Percentiles rank a stretch among this genome's conserved stretches.
phyloP scores from a whole-genome alignment of 2,329 filamentous ascomycete genomes.

The Claviceps sp. region DNA sequence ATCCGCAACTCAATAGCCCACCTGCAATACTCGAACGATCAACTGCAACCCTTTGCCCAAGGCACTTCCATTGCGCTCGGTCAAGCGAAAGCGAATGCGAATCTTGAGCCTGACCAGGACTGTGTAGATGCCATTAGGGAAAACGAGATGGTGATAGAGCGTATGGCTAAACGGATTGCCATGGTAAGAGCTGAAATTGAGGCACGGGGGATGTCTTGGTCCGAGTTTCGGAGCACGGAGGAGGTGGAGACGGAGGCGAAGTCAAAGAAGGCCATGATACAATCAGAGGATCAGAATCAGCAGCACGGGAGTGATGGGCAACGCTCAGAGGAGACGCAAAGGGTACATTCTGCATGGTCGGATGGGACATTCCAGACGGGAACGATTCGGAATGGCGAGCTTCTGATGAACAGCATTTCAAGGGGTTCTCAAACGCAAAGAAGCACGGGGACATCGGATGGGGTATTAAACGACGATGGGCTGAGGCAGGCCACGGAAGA shows the following conservation, averaged over 20 bases:
- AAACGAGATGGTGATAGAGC: slow-evolving; percentile 53
- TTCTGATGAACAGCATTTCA: slow-evolving; percentile 27
- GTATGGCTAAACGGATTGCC: slow-evolving; percentile 53
- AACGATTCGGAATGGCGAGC: slow-evolving; percentile 36
- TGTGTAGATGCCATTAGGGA: slow-evolving; percentile 63
- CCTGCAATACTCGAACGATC: slow-evolving; percentile 59
- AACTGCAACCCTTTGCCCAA: slow-evolving; percentile 56
- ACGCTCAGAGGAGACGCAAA: slow-evolving; percentile 1
- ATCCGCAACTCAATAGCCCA: slow-evolving; percentile 62
- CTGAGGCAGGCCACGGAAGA: slow-evolving; percentile 41
- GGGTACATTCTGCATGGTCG: slow-evolving; percentile 36
- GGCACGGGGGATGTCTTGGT: slow-evolving; percentile 40
- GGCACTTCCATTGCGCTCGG: slow-evolving; percentile 23
- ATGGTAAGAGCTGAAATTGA: slow-evolving; percentile 54
- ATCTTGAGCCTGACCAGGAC: slow-evolving; percentile 42
- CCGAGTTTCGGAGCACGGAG: slow-evolving; percentile 37
- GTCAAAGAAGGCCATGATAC: background rate
- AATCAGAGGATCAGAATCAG: slow-evolving; percentile 6
- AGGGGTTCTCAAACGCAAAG: slow-evolving; percentile 9
- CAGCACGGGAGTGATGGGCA: background rate
- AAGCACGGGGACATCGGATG: slow-evolving; percentile 18
- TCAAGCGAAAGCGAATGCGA: slow-evolving; percentile 3
- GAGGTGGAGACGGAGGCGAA: slow-evolving; percentile 24
- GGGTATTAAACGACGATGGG: slow-evolving; percentile 44
- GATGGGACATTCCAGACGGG: slow-evolving; percentile 53